Percentiles rank a stretch among this genome's conserved stretches.
phyloP scores from a whole-genome alignment of 495 filamentous ascomycete species.

The Neurospora sp. region DNA sequence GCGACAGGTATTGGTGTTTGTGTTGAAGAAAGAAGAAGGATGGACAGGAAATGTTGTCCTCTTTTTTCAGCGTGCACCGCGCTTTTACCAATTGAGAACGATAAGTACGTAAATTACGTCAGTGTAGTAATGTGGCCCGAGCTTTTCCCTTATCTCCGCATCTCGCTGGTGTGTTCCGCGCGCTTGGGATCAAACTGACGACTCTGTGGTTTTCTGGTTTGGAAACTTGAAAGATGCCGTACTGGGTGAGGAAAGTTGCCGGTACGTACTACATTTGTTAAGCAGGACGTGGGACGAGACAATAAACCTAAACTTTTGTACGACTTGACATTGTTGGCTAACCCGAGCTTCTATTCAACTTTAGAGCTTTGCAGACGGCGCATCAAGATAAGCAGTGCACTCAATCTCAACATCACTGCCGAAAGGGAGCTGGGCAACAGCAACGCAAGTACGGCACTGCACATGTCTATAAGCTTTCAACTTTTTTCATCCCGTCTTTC shows the following conservation, averaged over 20 bases:
- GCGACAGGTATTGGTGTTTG: neutral
- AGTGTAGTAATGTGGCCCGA: neutral
- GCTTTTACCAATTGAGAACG: neutral
- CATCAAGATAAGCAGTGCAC: conserved; percentile 44
- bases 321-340: neutral
- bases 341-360: neutral
- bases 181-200: neutral
- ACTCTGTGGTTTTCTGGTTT: neutral
- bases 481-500: neutral
- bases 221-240: neutral
- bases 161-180: neutral
- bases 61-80: neutral
- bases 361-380: neutral
- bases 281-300: neutral
- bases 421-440: conserved; percentile 53
- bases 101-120: neutral
- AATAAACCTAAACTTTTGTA: neutral
- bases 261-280: neutral
- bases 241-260: neutral
- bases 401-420: conserved; percentile 66
- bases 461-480: neutral
- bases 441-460: conserved; percentile 52
- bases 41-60: neutral
- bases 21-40: neutral
- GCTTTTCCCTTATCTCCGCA: neutral